phyloP scores from a whole-genome alignment of 1,284 basidiomycete species.

The Coniophora puteana region DNA sequence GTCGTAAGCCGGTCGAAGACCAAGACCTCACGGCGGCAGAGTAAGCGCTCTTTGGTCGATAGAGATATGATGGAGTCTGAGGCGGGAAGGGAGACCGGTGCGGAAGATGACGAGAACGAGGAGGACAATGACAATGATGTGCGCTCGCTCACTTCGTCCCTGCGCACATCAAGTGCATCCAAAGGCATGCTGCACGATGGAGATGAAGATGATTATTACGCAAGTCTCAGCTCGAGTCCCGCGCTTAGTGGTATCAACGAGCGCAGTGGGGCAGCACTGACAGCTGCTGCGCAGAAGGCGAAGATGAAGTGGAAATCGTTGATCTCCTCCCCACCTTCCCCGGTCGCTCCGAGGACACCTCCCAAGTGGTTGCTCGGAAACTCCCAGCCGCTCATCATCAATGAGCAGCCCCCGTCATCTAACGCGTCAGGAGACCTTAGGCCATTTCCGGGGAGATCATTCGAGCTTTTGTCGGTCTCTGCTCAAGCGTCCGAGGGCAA shows the following conservation, averaged over 20 bases:
- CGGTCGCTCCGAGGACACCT: constrained; percentile 28
- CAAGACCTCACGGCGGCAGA: constrained; percentile 29
- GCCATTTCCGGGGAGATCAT: too few relatives aligned
- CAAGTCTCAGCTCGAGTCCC: constrained; percentile 20
- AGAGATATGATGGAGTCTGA: constrained; percentile 18
- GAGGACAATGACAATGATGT: constrained; percentile 43
- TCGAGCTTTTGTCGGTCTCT: too few relatives aligned
- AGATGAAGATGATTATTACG: constrained; percentile 41
- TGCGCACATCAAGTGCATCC: constrained; percentile 47
- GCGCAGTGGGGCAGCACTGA: constrained; percentile 38
- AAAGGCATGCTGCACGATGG: constrained; percentile 33
- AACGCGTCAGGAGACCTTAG: constrained; percentile 21
- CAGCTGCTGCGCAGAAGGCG: constrained; percentile 49
- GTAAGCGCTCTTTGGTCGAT: constrained; percentile 30
- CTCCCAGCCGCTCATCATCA: constrained; percentile 21
- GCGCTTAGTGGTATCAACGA: constrained; percentile 20
- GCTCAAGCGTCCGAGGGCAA: too few relatives aligned
- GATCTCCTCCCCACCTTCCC: constrained; percentile 29
- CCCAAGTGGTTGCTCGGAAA: constrained; percentile 30
- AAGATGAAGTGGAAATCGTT: constrained; percentile 57
- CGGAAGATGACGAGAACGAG: constrained; percentile 35
- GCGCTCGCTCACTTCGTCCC: constrained; percentile 49
- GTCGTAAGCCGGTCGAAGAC: constrained; percentile 55
- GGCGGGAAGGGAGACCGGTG: constrained; percentile 29
- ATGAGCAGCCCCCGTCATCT: constrained; percentile 19